These are phyloP conservation scores for Spergularia azorica DNA, from an alignment of 179 eudicot genomes.

Conservation along the genomic window DNA sequence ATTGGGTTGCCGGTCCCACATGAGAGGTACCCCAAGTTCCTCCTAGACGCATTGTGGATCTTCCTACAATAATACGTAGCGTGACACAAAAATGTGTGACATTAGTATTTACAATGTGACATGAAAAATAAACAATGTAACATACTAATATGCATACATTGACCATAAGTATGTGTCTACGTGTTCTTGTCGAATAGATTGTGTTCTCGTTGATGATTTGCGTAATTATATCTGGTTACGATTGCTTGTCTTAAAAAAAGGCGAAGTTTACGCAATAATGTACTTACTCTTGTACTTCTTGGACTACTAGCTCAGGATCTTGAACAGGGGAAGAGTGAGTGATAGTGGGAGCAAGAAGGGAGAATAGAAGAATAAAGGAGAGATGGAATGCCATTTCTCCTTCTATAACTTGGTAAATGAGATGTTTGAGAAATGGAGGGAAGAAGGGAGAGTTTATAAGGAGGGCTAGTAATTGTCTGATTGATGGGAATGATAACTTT, in stretches of 20 bases:
- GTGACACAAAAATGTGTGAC: neutral
- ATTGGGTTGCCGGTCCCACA: slow-evolving; percentile 54
- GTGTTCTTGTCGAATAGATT: too few relatives aligned
- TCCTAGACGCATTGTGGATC: slow-evolving; percentile 43
- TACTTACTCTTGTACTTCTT: slow-evolving; percentile 50
- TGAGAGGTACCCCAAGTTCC: slow-evolving; percentile 43
- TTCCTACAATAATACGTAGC: slow-evolving; percentile 13
- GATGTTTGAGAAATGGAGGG: neutral
- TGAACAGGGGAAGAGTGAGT: slow-evolving; percentile 33
- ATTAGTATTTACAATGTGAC: neutral
- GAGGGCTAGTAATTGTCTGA: neutral
- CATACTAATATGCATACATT: neutral
- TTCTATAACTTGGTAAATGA: neutral
- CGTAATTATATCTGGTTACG: too few relatives aligned
- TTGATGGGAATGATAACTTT: neutral
- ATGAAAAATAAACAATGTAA: neutral
- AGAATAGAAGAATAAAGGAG: slow-evolving; percentile 16
- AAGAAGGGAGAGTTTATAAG: neutral
- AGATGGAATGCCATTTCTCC: slow-evolving; percentile 19
- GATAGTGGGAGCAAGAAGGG: slow-evolving; percentile 18
- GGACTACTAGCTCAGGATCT: slow-evolving; percentile 45
- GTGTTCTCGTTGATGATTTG: neutral
- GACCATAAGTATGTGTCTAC: neutral
- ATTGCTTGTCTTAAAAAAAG: too few relatives aligned
- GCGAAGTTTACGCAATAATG: too few relatives aligned